Base-by-base conservation (phyloP, 768 basidiomycete species). In the Mycena indigotica region DNA sequence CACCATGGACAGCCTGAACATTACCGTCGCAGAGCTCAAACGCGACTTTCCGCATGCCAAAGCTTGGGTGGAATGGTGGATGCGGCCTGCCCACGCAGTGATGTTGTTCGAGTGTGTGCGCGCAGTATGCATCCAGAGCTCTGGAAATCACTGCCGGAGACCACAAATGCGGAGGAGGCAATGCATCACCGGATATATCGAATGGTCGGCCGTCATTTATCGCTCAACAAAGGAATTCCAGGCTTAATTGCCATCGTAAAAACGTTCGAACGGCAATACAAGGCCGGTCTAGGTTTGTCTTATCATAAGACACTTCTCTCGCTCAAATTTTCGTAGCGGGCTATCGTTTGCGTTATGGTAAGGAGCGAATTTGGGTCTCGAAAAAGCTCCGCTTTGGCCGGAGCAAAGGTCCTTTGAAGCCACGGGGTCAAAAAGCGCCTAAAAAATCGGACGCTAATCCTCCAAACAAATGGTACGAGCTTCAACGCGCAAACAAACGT, bases 61-160 rank as follows among this genome's bases (percentile, higher is more conserved):
- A 21, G 15, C 35, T 3, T 76, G 75, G 75, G 51, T 75, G 19
- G 41, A 63, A 0, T 78, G 75, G 75, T 78, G 73, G 74, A 52
- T 68, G 35, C 62, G 69, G 0, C 55, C 57, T 2, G 35, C 39
- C 3, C 66, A 65, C 49, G 58, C 63, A 16, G 49, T 53, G 16
- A 67, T 67, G 65, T 29, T 69, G 2, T 67, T 62, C 38, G 24
- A 24, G 4, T 52, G 60, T 10, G 51, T 53, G 2, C 46, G 65
- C 15, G 24, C 21, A n/a, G n/a, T 5, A 67, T 67, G 66, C 28
- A 53, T 19, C 55, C 21, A 1, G 26, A 29, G 16, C 29, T 66
- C 8, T 66, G 66, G 66, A 49, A 65, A 2, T 53, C 48, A 8
- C 28, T 67, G 4, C 66, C 66, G 16, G 49, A 30, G 2, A 66